Evolutionary conservation across 257 asterid species (phyloP).

Genomic region (Paraleonurus japonicus): DNA sequence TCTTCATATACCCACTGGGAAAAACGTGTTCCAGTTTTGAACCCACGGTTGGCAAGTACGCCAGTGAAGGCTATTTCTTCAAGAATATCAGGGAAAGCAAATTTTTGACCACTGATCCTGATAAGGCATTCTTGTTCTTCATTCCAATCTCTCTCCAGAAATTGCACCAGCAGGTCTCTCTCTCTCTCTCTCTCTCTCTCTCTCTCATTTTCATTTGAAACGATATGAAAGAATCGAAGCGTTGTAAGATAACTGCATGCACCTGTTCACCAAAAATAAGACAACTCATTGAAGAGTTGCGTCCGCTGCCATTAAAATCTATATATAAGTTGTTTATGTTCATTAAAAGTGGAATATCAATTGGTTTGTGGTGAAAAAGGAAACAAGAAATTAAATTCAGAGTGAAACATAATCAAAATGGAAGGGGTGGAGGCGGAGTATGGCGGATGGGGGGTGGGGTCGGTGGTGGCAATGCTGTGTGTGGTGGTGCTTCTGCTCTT

Average conservation of each 20-base stretch:
- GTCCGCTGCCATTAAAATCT: constrained; percentile 28
- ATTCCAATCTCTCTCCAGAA: constrained; percentile 65
- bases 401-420: constrained; percentile 11
- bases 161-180: constrained; percentile 27
- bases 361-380: background rate
- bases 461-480: constrained; percentile 43
- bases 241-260: background rate
- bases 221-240: background rate
- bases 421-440: constrained; percentile 30
- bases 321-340: background rate
- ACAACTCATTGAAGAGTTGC: constrained; percentile 19
- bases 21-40: constrained; percentile 36
- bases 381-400: background rate
- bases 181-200: background rate
- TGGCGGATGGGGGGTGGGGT: constrained; percentile 54
- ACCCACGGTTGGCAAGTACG: constrained; percentile 52
- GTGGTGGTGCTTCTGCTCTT: constrained; percentile 33
- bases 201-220: no score
- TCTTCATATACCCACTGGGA: constrained; percentile 50
- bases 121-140: constrained; percentile 53
- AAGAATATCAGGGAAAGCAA: constrained; percentile 54
- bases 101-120: constrained; percentile 49
- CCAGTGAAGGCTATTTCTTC: constrained; percentile 62
- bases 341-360: background rate
- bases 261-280: background rate